Conservation (phyloP, 2,329 filamentous ascomycete genomes). For the Paecilomyces formosus region DNA sequence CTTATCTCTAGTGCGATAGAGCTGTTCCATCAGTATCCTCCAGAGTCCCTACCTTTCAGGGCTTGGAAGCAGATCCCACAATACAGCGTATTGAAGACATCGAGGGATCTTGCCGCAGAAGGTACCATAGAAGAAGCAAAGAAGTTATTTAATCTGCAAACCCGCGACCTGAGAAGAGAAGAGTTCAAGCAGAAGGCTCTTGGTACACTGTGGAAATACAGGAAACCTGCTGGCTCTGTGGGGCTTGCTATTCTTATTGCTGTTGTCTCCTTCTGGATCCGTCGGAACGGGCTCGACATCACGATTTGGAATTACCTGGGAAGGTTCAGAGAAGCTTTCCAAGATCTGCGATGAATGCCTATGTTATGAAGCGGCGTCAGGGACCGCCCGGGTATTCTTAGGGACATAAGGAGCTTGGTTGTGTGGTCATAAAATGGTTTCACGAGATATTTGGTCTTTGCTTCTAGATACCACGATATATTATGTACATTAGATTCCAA, state of each 20-base stretch:
- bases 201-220: constrained; percentile 55
- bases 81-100: constrained; percentile 80
- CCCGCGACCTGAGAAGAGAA: constrained; percentile 59
- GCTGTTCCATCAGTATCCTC: constrained; percentile 62
- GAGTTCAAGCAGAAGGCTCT: constrained; percentile 50
- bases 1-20: constrained; percentile 60
- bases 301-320: constrained; percentile 25
- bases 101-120: constrained; percentile 45
- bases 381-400: neutral
- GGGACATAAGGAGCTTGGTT: neutral
- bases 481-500: neutral
- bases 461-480: neutral
- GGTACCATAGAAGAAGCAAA: constrained; percentile 62
- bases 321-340: constrained; percentile 17
- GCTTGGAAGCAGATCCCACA: constrained; percentile 66
- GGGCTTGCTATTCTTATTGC: constrained; percentile 62
- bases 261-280: constrained; percentile 60
- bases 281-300: constrained; percentile 36
- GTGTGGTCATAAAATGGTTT: neutral
- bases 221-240: constrained; percentile 54
- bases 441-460: neutral
- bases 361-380: neutral
- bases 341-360: neutral
- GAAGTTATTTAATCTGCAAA: constrained; percentile 62
- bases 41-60: constrained; percentile 55